These are phyloP conservation scores for Diaporthe citri DNA, from an alignment of 2,329 filamentous ascomycete species.

Conservation along the genomic window DNA sequence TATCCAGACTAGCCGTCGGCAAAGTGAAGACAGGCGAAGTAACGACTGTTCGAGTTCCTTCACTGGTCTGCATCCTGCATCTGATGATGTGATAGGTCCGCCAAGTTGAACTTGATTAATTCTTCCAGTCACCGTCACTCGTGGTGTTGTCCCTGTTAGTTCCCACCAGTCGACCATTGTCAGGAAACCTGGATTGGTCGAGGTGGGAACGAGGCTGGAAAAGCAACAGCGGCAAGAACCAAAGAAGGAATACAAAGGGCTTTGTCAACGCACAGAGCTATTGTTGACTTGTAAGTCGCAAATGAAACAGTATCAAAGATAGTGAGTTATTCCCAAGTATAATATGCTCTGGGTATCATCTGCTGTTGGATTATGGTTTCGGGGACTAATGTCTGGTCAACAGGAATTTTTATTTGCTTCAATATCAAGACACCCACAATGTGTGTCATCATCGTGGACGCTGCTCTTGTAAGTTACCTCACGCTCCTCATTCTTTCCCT, in stretches of 20 bases:
- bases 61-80: not conserved
- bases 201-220: not conserved
- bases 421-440: not conserved
- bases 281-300: not conserved
- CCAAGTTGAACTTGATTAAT: not conserved
- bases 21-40: not conserved
- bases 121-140: not conserved
- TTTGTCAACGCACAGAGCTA: not conserved
- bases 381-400: not conserved
- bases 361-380: too few species aligned
- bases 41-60: not conserved
- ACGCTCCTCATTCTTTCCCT: rapidly evolving
- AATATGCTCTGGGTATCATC: not conserved
- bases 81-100: not conserved
- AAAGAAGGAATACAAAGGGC: not conserved
- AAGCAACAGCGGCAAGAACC: not conserved
- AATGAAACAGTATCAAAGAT: not conserved
- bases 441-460: conserved; percentile 9
- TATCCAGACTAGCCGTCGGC: not conserved
- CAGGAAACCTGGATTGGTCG: not conserved
- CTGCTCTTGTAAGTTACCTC: conserved; percentile 10
- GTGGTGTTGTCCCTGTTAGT: not conserved
- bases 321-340: not conserved
- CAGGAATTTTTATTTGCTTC: not conserved
- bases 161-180: not conserved